Base-by-base conservation (phyloP, 169 alveolate genomes). In the Cardiosporidium cionae region DNA sequence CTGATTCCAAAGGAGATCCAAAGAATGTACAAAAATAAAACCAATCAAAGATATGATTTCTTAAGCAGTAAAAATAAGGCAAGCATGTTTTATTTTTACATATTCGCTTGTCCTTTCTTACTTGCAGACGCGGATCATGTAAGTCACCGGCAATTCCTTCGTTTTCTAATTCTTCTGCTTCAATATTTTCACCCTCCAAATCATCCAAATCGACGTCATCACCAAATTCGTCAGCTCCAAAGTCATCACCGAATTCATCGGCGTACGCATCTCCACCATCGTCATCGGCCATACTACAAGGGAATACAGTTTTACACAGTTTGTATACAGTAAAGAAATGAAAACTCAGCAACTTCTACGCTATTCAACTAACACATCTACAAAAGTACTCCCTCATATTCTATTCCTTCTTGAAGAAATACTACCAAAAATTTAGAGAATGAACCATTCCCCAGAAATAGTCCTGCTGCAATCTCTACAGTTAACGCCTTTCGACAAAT, bases 41-140 rank as follows among this genome's bases (percentile, higher is more conserved):
- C 16, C 22, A 16, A 31, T 16, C 9, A 9, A 9, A 9, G 16
- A 31, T 16, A 44, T 9, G n/a, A n/a, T 9, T 9, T 9, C n/a
- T 16, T 44, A n/a, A n/a, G 16, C 66, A 9, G 29, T 32, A 6
- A 67, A 7, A 7, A 66, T 32, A 33, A 16, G 66, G 29, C 5
- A 16, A 16, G 16, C n/a, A n/a, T 44, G 58, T 4, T 66, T 7
- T 7, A 4, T 27, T 7, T 7, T 6, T 37, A 62, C 2, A 58
- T 35, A 63, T 7, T 29, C 53, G 3, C 52, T 33, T 32, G 53
- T 62, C 81, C 22, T 4, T 64, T 0, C 52, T 36, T 4, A 72
- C n/a, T 0, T 70, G 81, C 64, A 65, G 70, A 34, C 52, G 64
- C 4, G 81, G 81, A 22, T 74, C 81, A 72, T 68, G 63, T 74